Conservation (phyloP, 2,329 filamentous ascomycete species). For the Ilyonectria destructans region DNA sequence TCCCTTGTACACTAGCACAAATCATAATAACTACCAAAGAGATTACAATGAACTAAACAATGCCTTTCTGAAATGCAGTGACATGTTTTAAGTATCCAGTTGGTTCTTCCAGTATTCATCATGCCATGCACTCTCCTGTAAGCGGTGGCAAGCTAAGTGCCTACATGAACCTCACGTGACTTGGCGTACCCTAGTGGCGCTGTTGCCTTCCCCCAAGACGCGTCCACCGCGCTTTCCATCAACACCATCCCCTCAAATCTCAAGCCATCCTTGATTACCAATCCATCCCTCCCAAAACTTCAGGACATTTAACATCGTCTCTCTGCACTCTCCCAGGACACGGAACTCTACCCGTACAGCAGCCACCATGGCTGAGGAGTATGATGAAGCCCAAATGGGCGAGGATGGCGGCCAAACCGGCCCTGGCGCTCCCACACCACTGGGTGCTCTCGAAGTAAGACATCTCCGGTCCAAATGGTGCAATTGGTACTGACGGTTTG, state of each 20-base stretch:
- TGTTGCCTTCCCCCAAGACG: conserved; percentile 51
- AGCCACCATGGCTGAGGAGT: conserved; percentile 65
- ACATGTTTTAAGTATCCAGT: background rate
- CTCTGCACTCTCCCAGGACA: background rate
- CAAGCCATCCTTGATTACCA: conserved; percentile 35
- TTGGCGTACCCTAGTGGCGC: conserved; percentile 54
- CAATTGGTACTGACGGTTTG: conserved; percentile 30
- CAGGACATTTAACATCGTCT: no score
- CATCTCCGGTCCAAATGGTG: background rate
- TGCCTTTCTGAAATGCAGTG: background rate
- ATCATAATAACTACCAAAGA: conserved; percentile 30
- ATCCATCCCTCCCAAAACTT: conserved; percentile 10
- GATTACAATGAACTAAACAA: background rate
- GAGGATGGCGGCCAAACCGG: conserved; percentile 84
- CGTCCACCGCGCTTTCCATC: conserved; percentile 54
- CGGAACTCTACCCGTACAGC: background rate
- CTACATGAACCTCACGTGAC: conserved; percentile 52
- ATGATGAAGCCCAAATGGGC: conserved; percentile 76
- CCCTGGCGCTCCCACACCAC: conserved; percentile 93
- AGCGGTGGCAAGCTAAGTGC: background rate
- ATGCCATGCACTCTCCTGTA: background rate
- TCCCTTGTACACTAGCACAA: conserved; percentile 43
- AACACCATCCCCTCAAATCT: conserved; percentile 41
- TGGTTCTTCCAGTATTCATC: background rate
- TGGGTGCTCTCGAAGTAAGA: conserved; percentile 87